A percentile compares a stretch with the other conserved stretches of the same genome.
phyloP scores from a whole-genome alignment of 495 filamentous ascomycete species.

The Aspergillus homomorphus region DNA sequence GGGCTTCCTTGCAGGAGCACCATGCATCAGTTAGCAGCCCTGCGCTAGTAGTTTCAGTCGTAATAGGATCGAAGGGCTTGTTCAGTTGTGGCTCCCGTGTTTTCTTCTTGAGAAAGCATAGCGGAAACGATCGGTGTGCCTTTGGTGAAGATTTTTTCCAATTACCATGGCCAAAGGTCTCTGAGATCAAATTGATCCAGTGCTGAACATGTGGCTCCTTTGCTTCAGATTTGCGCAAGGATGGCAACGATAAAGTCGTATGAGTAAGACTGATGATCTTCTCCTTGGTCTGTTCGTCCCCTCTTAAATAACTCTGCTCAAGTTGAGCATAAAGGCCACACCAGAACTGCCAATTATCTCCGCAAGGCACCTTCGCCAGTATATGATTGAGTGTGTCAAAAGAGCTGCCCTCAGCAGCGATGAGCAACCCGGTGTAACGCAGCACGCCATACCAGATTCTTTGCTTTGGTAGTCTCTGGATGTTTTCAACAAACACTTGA shows the following conservation, averaged over 20 bases:
- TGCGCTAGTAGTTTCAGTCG: not conserved
- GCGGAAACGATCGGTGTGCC: not conserved
- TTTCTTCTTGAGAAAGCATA: not conserved
- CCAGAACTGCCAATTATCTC: not conserved
- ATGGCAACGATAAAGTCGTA: not conserved
- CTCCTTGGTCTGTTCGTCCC: not conserved
- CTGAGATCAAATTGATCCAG: slow-evolving; percentile 3
- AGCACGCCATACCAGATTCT: slow-evolving; percentile 4
- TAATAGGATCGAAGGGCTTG: not conserved
- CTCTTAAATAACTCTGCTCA: not conserved
- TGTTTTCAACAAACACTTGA: not conserved
- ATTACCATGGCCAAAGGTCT: not conserved
- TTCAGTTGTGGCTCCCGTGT: not conserved
- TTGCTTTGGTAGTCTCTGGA: not conserved
- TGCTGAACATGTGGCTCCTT: not conserved
- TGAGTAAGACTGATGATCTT: not conserved
- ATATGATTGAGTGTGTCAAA: not conserved
- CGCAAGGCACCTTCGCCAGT: slow-evolving; percentile 1
- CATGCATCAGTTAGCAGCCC: slow-evolving; percentile 9
- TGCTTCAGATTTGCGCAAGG: not conserved
- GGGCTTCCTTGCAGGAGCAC: slow-evolving; percentile 7
- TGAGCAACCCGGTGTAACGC: not conserved
- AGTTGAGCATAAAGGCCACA: slow-evolving; percentile 7
- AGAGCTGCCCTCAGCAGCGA: not conserved
- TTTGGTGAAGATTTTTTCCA: not conserved